phyloP scores from a whole-genome alignment of 1,284 basidiomycete species.

The Cryptococcus sp. region DNA sequence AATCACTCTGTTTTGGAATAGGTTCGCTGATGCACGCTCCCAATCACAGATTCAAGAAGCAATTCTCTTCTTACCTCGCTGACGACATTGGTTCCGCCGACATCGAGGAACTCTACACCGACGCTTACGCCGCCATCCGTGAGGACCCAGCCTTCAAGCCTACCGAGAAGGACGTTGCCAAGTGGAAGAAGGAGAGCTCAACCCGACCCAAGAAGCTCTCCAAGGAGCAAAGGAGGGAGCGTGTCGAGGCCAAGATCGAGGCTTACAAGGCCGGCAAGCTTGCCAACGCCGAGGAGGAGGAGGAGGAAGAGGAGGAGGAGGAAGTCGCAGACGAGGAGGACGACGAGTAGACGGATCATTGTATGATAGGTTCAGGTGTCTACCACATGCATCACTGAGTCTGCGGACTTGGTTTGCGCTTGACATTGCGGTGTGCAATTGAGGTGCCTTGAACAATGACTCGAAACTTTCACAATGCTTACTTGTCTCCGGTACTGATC shows the following conservation, averaged over 20 bases:
- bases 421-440: too few species aligned
- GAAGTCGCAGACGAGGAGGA: slow-evolving; percentile 31
- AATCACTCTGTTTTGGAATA: background rate
- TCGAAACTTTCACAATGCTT: too few species aligned
- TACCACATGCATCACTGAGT: too few species aligned
- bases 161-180: slow-evolving; percentile 78
- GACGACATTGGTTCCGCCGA: slow-evolving; percentile 95
- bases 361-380: background rate
- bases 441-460: too few species aligned
- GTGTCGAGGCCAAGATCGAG: slow-evolving; percentile 79
- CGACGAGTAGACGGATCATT: slow-evolving; percentile 10
- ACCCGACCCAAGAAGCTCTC: slow-evolving; percentile 75
- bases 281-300: slow-evolving; percentile 27
- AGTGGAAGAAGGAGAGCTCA: slow-evolving; percentile 86
- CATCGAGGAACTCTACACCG: slow-evolving; percentile 93
- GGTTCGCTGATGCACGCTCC: background rate
- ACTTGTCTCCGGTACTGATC: too few species aligned
- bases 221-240: slow-evolving; percentile 71
- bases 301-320: slow-evolving; percentile 34
- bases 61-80: slow-evolving; percentile 92
- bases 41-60: slow-evolving; percentile 91
- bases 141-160: slow-evolving; percentile 91
- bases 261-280: slow-evolving; percentile 68
- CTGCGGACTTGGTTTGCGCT: too few species aligned
- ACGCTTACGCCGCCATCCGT: slow-evolving; percentile 90